Conservation (phyloP, 2,329 filamentous ascomycete species). For the Beauveria pseudobassiana region DNA sequence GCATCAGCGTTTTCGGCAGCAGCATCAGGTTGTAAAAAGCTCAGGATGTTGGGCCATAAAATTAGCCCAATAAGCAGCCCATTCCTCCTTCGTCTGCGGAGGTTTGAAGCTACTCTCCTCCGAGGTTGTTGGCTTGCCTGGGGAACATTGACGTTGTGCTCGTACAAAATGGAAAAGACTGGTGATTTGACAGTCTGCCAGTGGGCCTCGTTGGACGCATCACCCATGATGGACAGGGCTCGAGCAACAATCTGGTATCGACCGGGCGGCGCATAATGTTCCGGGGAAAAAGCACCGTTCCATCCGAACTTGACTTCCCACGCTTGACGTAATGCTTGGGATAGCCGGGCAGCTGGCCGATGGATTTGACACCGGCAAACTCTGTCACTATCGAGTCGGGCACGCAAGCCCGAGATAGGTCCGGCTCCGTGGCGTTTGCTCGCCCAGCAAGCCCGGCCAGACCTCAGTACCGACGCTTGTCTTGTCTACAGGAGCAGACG, state of each 20-base stretch:
- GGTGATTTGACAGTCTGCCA: background rate
- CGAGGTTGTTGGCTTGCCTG: background rate
- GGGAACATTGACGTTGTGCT: background rate
- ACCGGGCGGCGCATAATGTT: constrained; percentile 4
- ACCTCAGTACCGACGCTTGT: background rate
- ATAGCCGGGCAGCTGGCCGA: constrained; percentile 4
- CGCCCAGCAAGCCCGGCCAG: background rate
- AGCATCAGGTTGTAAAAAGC: background rate
- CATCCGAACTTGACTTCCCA: background rate
- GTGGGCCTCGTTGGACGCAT: background rate
- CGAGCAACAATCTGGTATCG: constrained; percentile 9
- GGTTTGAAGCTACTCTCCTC: background rate
- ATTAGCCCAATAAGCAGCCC: background rate
- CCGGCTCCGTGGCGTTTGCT: background rate
- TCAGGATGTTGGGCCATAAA: background rate
- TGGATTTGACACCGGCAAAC: background rate
- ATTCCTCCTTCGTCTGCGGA: background rate
- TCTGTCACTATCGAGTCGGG: background rate
- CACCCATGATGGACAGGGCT: constrained; percentile 7
- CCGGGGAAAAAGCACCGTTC: constrained; percentile 1
- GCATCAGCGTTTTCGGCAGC: background rate
- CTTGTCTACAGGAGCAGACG: background rate
- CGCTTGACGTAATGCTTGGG: background rate
- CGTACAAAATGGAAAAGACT: background rate
- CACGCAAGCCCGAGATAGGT: background rate